Evolutionary conservation across 2,329 filamentous ascomycete species (phyloP), one percentile per base, ranked within the genome.

Genomic region (Septoria linicola): DNA sequence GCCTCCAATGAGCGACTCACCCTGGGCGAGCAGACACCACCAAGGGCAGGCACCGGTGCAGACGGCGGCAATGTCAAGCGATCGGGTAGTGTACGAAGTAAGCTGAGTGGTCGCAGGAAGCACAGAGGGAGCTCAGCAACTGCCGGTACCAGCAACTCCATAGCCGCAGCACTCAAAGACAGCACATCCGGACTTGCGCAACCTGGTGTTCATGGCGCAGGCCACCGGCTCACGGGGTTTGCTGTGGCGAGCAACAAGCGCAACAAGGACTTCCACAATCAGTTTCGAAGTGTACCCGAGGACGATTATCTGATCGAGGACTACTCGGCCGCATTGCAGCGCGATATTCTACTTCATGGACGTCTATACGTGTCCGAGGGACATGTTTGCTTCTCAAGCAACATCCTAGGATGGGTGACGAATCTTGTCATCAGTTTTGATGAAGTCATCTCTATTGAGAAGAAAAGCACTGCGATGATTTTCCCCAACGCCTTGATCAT

Each of bases 401-500:
- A 99, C 68, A 99, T 99, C 59, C 81, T 99, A 40, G 93, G 93
- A 47, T 99, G 93, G 93, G 88, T 95, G 17, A 99, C 93, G 0
- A 99, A 93, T 1, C 76, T 99, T 35, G 92, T 99, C 45, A 96
- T 99, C 75, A 95, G 90, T 69, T 99, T 99, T 68, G 93, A 99
- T 66, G 93, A 99, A 70, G 89, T 99, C 51, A 89, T 97, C 16
- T 90, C 92, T 1, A 88, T 99, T 6, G 93, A 99, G 72, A 97
- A 97, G 74, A 88, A 95, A 69, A 96, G 85, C 67, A 99, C 93
- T 0, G 93, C 93, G 0, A 79, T 99, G 54, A 78, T 99, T 1
- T 97, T 99, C 72, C 95, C 95, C 53, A 99, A 99, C 66, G 95
- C 92, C 3, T 88, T 99, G 49, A 93, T 96, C 73, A 95, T 99